Evolutionary conservation across 1,284 basidiomycete genomes (phyloP), one percentile per base, ranked within the genome.

Genomic region (Anthracocystis panici-leucophaei): DNA sequence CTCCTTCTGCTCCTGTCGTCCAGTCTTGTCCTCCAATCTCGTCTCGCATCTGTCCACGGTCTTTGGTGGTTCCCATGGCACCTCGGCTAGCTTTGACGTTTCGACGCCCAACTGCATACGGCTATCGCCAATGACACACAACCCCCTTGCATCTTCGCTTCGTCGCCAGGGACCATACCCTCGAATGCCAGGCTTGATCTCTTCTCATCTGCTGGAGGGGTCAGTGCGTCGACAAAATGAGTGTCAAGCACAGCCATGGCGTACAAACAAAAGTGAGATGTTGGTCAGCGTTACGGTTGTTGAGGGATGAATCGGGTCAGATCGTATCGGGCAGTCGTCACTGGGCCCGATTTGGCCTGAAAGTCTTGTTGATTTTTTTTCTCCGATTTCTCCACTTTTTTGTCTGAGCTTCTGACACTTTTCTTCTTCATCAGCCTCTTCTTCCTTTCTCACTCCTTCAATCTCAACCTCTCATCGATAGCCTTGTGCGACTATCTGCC

Each of bases 41-140:
- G 40, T n/a, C 45, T 46, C 16, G 46, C 27, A 18, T 48, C 46
- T 7, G 10, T 27, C 44, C 44, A 16, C 45, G 45, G 45, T 25
- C 25, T 46, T 23, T 27, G 27, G 27, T 27, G 16, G 46, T 18
- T 21, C 27, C 21, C 46, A 48, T 27, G 46, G 27, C 46, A 48
- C 46, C 46, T 48, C 46, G 46, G 23, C 27, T 48, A 29, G 21
- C 18, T 25, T 29, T 29, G 46, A 48, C 46, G 46, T 48, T 48
- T 29, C 46, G 46, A 48, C 46, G 46, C 46, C 46, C 46, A 48
- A 29, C 16, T 48, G 46, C 46, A 48, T 48, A n/a, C 29, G 7
- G 25, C 46, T 3, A 21, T 21, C 14, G 44, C 23, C 14, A 27
- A 18, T 12, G 23, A 46, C 44, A 27, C 12, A 38, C 35, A 3